These are phyloP conservation scores for Penicillium sp. DNA, from an alignment of 2,329 filamentous ascomycete genomes.

Conservation along the genomic window DNA sequence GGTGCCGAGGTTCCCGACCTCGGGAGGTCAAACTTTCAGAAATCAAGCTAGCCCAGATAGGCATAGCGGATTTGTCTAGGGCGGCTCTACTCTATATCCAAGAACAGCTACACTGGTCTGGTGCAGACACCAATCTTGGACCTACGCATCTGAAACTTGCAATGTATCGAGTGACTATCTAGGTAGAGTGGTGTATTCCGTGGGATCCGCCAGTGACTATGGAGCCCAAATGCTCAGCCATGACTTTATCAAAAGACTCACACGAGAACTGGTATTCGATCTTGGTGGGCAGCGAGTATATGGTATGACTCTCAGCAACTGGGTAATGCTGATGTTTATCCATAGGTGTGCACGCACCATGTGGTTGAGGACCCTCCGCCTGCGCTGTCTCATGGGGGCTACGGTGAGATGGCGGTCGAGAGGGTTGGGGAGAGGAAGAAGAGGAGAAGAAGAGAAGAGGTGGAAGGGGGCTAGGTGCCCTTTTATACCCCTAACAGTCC, in stretches of 20 bases:
- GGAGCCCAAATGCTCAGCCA: too few relatives aligned
- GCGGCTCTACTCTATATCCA: too few relatives aligned
- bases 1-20: neutral
- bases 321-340: too few relatives aligned
- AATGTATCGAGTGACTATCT: too few relatives aligned
- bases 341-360: neutral
- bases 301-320: too few relatives aligned
- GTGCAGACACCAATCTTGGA: neutral
- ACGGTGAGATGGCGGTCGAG: neutral
- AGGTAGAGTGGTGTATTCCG: neutral
- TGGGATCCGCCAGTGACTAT: too few relatives aligned
- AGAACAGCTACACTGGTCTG: neutral
- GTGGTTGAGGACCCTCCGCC: neutral
- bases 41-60: neutral
- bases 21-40: neutral
- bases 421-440: neutral
- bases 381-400: neutral
- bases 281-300: too few relatives aligned
- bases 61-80: conserved; percentile 1
- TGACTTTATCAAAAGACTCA: too few relatives aligned
- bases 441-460: neutral
- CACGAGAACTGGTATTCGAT: too few relatives aligned
- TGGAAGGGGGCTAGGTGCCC: too few relatives aligned
- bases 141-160: neutral
- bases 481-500: neutral